phyloP scores from a whole-genome alignment of 352 stramenopile genomes.

The Saprolegnia diclina region DNA sequence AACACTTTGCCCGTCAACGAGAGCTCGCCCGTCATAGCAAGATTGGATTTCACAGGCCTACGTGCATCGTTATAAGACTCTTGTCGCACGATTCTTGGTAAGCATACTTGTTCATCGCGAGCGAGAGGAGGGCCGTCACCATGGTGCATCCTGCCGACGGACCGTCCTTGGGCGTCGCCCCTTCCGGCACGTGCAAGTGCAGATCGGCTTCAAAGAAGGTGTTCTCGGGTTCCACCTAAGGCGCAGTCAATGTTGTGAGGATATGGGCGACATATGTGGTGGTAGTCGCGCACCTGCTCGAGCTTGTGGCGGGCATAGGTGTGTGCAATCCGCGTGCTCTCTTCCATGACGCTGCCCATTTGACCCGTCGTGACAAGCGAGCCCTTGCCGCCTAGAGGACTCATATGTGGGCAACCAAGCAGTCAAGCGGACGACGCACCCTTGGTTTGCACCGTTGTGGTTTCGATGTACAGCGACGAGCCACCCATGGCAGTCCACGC shows the following conservation, averaged over 20 bases:
- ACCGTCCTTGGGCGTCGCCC: constrained; percentile 98
- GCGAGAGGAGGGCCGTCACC: constrained; percentile 93
- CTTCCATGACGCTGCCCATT: constrained; percentile 98
- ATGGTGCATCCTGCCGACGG: constrained; percentile 97
- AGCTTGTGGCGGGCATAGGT: constrained; percentile 87
- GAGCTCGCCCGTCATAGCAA: constrained; percentile 97
- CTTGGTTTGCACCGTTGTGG: constrained; percentile 66
- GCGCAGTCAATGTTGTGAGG: background rate
- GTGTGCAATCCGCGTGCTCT: constrained; percentile 96
- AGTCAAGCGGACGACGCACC: constrained; percentile 34
- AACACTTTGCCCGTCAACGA: constrained; percentile 97
- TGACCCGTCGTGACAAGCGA: constrained; percentile 89
- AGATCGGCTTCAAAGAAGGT: constrained; percentile 94
- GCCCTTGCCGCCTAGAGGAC: constrained; percentile 24
- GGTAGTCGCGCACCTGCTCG: constrained; percentile 30
- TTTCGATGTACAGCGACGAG: constrained; percentile 98
- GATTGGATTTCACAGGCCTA: constrained; percentile 88
- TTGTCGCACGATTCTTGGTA: background rate
- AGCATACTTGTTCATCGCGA: constrained; percentile 90
- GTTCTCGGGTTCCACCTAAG: constrained; percentile 58
- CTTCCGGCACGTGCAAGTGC: constrained; percentile 98
- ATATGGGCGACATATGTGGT: no score
- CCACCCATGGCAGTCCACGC: constrained; percentile 98
- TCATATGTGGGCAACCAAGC: constrained; percentile 23
- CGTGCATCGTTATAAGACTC: constrained; percentile 11